phyloP scores from a whole-genome alignment of 2,329 filamentous ascomycete genomes.

The Talaromyces marneffei region DNA sequence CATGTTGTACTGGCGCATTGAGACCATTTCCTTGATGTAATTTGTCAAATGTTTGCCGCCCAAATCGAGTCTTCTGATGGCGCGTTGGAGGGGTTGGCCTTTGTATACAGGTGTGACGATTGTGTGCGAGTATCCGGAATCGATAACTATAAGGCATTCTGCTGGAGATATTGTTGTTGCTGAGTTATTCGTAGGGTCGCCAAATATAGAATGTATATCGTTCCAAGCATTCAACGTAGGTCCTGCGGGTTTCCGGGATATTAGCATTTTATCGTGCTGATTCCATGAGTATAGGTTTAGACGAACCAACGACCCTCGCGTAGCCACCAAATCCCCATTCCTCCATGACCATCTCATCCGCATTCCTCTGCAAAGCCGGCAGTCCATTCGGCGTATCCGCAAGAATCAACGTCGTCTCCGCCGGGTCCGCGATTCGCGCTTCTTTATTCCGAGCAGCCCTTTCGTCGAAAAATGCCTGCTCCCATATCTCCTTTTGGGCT shows the following conservation, averaged over 20 bases:
- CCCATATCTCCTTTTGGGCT: conserved; percentile 91
- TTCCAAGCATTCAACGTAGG: conserved; percentile 76
- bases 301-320: conserved; percentile 65
- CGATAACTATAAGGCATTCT: conserved; percentile 81
- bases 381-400: conserved; percentile 81
- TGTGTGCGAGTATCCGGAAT: conserved; percentile 89
- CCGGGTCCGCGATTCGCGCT: conserved; percentile 52
- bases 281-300: not conserved
- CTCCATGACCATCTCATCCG: conserved; percentile 95
- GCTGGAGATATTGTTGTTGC: conserved; percentile 49
- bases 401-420: conserved; percentile 75
- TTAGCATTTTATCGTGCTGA: not conserved
- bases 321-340: conserved; percentile 91
- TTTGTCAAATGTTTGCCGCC: conserved; percentile 93
- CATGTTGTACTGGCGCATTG: conserved; percentile 89
- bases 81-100: conserved; percentile 72
- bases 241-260: conserved; percentile 42
- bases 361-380: conserved; percentile 75
- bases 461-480: conserved; percentile 72
- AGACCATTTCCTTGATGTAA: conserved; percentile 82
- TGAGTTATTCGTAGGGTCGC: conserved; percentile 48
- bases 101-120: conserved; percentile 80
- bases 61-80: conserved; percentile 77
- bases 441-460: conserved; percentile 53
- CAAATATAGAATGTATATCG: conserved; percentile 65